Evolutionary conservation across 2,329 filamentous ascomycete genomes (phyloP), one percentile per base, ranked within the genome.

Genomic region (Septoria petroselini): DNA sequence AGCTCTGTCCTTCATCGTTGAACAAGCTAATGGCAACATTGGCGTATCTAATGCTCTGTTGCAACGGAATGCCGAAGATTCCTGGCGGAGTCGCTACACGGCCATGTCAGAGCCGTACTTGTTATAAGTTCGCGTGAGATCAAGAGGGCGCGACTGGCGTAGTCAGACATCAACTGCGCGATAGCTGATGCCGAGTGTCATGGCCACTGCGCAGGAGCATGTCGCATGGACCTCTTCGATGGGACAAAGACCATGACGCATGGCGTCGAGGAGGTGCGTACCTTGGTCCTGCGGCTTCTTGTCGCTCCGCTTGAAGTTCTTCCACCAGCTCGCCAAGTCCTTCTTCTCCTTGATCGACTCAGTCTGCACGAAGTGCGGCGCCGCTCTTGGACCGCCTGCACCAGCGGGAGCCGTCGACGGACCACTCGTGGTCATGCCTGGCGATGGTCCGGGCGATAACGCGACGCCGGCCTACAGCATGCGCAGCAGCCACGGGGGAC

Each of bases 1-100:
- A 97, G 72, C 89, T 95, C 69, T 93, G 83, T 25, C 91, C 91
- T 59, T 93, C 81, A 59, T 91, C 88, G 67, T 97, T 91, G 59
- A 93, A 87, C 21, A 98, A 80, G 17, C 91, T 97, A 64, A 98
- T 98, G 57, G 93, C 93, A 53, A 98, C 93, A 66, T 97, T 98
- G 52, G 93, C 93, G 69, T 98, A 97, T 53, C 86, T 87, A 69
- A 98, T 97, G 73, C 91, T 97, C 65, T 91, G 84, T 62, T 90
- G 88, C 51, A 98, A 79, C 31, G 93, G 90, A 27, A 98, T 84
- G 45, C 93, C 93, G 68, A 98, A 98, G 57, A 98, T 97, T 59
- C 91, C 90, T 53, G 82, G 82, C 3, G 79, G 74, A 46, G 67
- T 61, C 53, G 54, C 60, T 58, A 43, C n/a, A 39, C 43, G 31